Evolutionary conservation across 495 filamentous ascomycete species (phyloP), one percentile per base, ranked within the genome.

Genomic region (Lindgomyces ingoldianus): DNA sequence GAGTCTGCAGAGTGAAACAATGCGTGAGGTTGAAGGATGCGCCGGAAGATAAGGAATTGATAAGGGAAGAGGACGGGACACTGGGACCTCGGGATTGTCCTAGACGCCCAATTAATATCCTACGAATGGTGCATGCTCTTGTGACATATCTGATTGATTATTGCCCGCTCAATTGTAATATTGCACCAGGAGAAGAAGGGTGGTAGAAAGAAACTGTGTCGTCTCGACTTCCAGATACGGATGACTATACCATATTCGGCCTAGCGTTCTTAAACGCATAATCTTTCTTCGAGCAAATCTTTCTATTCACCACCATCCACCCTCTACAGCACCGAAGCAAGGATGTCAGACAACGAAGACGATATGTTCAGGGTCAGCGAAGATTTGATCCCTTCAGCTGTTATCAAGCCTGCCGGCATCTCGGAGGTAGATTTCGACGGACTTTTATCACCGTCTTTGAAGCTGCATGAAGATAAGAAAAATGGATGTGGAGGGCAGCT

Each of bases 401-500:
- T 74, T 26, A 81, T 83, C 76, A 89, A 88, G 73, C 57, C 79
- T n/a, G 84, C 91, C 8, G 81, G 81, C 16, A 86, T 83, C 29
- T 86, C 82, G 2, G 75, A 74, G 19, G 76, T 91, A 27, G 81
- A 87, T 46, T 95, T 98, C 66, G 83, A 87, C 44, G 89, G 89
- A 14, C 83, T 94, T 24, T 80, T 97, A 16, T 72, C 76, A 16
- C 70, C 80, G 26, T 88, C 91, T 8, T 78, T 98, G 41, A 79
- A 83, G 53, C 83, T 98, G 12, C 88, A 89, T 68, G 91, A 96
- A 73, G 91, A 98, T 70, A 80, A 96, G 14, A 83, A 81, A 54
- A 83, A 90, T 69, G 93, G 93, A 68, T 97, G 93, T 74, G 94
- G 94, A 16, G 94, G 94, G 1, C 88, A 91, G 72, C 78, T 95